phyloP scores from a whole-genome alignment of 768 basidiomycete species.

The Omphalotus guepiniiformis region DNA sequence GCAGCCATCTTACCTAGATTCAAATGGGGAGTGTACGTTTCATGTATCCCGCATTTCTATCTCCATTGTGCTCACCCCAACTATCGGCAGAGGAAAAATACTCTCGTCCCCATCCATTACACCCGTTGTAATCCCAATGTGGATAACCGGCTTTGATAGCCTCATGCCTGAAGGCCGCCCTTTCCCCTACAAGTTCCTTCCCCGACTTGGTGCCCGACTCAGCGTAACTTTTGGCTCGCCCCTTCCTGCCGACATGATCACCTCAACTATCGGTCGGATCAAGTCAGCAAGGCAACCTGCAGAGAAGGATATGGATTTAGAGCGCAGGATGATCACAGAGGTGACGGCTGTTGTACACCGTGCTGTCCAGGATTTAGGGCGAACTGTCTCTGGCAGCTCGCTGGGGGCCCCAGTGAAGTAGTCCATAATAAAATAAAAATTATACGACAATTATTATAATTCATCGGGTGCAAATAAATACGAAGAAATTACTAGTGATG shows the following conservation, averaged over 20 bases:
- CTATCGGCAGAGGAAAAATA: constrained; percentile 63
- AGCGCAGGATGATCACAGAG: constrained; percentile 38
- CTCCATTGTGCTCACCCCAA: background rate
- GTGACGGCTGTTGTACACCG: constrained; percentile 52
- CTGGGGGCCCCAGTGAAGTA: constrained; percentile 21
- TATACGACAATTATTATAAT: too few relatives aligned
- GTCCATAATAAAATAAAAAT: too few relatives aligned
- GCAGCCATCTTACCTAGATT: constrained; percentile 61
- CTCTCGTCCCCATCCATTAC: constrained; percentile 56
- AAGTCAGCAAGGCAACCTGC: background rate
- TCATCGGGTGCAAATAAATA: too few relatives aligned
- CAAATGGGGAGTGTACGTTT: constrained; percentile 90
- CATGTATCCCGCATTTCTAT: constrained; percentile 2
- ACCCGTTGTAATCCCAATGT: constrained; percentile 88
- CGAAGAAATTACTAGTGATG: too few relatives aligned
- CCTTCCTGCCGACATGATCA: constrained; percentile 41
- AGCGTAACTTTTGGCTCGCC: constrained; percentile 81
- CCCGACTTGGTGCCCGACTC: constrained; percentile 57
- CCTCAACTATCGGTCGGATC: constrained; percentile 2
- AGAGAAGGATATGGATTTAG: constrained; percentile 2
- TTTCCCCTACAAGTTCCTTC: constrained; percentile 70
- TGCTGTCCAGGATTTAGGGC: constrained; percentile 50
- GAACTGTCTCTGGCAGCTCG: constrained; percentile 40
- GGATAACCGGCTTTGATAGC: constrained; percentile 89
- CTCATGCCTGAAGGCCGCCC: constrained; percentile 86